Percentiles rank a stretch among this genome's conserved stretches.
These are phyloP conservation scores for Striga asiatica DNA, from an alignment of 257 asterid species.

Conservation along the genomic window DNA sequence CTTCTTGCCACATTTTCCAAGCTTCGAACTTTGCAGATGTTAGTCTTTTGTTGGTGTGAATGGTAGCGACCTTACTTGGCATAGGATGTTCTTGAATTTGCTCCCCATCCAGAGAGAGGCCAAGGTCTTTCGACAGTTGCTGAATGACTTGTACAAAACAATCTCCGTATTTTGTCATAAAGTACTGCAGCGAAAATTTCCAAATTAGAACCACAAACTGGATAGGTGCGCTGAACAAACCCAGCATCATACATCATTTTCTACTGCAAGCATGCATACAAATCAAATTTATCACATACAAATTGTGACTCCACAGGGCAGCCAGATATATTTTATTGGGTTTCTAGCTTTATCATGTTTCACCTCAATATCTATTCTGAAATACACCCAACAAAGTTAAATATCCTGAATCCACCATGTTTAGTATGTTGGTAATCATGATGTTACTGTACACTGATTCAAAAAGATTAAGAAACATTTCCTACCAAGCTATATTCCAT, in stretches of 20 bases:
- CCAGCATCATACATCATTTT: not conserved
- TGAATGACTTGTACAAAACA: constrained; percentile 43
- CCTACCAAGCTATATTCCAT: too few relatives aligned
- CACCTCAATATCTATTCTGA: not conserved
- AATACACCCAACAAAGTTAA: not conserved
- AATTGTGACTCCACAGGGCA: not conserved
- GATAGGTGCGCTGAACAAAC: constrained; percentile 1
- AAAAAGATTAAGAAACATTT: too few relatives aligned
- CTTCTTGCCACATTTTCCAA: constrained; percentile 95
- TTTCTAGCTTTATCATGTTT: not conserved
- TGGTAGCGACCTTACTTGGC: constrained; percentile 23
- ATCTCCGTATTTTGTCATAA: constrained; percentile 62
- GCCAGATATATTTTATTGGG: not conserved
- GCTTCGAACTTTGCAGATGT: constrained; percentile 76
- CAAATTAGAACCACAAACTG: constrained; percentile 17
- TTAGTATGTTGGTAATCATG: not conserved
- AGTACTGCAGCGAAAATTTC: constrained; percentile 45
- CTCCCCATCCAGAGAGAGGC: constrained; percentile 55
- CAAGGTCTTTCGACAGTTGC: constrained; percentile 40
- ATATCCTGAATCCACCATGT: not conserved
- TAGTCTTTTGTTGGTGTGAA: constrained; percentile 29
- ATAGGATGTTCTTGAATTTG: constrained; percentile 28
- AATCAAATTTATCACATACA: not conserved
- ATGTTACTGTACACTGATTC: not conserved
- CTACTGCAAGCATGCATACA: not conserved